Base-by-base conservation (phyloP, 176 grass and related monocot species). In the Avena eriantha region DNA sequence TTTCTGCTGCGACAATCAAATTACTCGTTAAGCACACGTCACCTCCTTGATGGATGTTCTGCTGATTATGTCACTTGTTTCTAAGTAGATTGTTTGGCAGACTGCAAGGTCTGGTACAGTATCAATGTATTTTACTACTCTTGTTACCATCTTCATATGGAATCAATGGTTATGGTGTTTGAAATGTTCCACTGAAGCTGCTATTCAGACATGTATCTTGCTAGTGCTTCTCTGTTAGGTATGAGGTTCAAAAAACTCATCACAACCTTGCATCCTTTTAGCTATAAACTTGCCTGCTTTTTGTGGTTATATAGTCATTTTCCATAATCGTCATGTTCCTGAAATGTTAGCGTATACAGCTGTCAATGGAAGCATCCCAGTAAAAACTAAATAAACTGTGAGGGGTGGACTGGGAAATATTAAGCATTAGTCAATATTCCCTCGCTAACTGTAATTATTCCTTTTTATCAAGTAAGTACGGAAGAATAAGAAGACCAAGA, bases 1-100 rank as follows among this genome's bases (percentile, higher is more conserved):
- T 72, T 47, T 47, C 77, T 36, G 39, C 39, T 61, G 51, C 76
- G 4, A 60, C 46, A 13, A 61, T 39, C 49, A 61, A 80, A 80
- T 69, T 60, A 70, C 18, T 66, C 7, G n/a, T 22, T 22, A 36
- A 35, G 41, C 68, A 49, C 60, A 18, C 60, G 24, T 82, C 18
- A 45, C 74, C 60, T 60, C 22, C 80, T 66, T 83, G 79, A 63
- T 21, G 81, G 81, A 26, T 83, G 19, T 39, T 68, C 57, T 41
- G 75, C 39, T 71, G 21, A 63, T 39, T 55, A 63, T 46, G 45
- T 75, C 58, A 57, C 77, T 73, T 61, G 83, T 85, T 85, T 75
- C 49, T 77, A 65, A 23, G 56, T 85, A 67, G 72, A 85, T 53
- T 70, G 85, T 10, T 71, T 86, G 49, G 76, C 50, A 86, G 76